These are phyloP conservation scores for Eucalyptus urophylla DNA, from an alignment of 345 rosid genomes.

Conservation along the genomic window DNA sequence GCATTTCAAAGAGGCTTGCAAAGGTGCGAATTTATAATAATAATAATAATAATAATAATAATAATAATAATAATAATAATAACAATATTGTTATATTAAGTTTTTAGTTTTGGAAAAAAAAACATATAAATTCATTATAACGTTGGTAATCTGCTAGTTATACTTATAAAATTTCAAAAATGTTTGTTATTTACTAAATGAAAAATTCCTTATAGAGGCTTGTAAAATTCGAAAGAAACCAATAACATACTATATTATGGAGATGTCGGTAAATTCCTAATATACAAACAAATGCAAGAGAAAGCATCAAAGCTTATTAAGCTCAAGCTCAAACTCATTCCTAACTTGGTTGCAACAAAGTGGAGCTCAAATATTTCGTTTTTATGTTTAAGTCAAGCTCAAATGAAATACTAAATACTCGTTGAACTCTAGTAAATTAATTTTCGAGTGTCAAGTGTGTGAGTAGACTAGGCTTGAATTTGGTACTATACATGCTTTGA, in stretches of 20 bases:
- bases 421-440: neutral
- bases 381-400: neutral
- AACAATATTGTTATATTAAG: neutral
- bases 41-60: too few relatives aligned
- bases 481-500: neutral
- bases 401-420: neutral
- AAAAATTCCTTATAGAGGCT: neutral
- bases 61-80: too few relatives aligned
- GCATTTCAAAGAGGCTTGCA: neutral
- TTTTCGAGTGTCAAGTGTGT: neutral
- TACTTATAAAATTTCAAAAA: neutral
- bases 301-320: neutral
- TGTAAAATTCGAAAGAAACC: neutral
- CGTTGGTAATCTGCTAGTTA: neutral
- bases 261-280: neutral
- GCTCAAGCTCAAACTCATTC: neutral
- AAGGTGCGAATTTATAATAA: neutral
- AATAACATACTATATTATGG: neutral
- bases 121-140: neutral
- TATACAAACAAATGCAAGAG: neutral
- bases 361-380: neutral
- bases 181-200: neutral
- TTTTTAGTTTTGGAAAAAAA: neutral
- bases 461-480: neutral
- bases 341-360: neutral